Evolutionary conservation across 1,284 basidiomycete species (phyloP).

Genomic region (Irpex rosettiformis): DNA sequence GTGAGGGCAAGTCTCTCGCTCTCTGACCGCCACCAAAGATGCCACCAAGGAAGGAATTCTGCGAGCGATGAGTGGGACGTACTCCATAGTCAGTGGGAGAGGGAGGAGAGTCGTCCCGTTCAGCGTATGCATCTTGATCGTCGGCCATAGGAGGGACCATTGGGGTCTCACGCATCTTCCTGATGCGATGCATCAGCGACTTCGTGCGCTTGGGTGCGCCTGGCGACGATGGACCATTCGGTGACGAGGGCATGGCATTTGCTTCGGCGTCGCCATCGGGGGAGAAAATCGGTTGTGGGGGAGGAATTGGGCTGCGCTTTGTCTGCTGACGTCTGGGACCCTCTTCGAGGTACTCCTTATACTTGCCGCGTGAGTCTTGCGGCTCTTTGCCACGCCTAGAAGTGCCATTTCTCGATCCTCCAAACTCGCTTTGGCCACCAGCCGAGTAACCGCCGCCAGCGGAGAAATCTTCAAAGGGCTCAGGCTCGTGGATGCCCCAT

Average conservation of each 20-base stretch:
- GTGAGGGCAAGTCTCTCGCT: conserved; percentile 28
- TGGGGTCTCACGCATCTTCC: conserved; percentile 78
- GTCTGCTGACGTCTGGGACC: conserved; percentile 21
- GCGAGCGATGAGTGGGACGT: conserved; percentile 62
- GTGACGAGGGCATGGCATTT: conserved; percentile 18
- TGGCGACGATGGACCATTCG: conserved; percentile 35
- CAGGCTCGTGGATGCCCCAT: conserved; percentile 85
- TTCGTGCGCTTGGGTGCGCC: conserved; percentile 63
- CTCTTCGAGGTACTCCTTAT: conserved; percentile 38
- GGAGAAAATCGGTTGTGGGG: conserved; percentile 77
- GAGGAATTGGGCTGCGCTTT: conserved; percentile 48
- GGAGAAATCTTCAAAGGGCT: conserved; percentile 83
- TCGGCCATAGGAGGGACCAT: conserved; percentile 68
- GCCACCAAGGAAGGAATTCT: conserved; percentile 75
- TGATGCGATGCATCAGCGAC: conserved; percentile 80
- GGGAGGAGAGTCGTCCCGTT: conserved; percentile 43
- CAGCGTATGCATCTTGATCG: conserved; percentile 31
- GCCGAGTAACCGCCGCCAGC: conserved; percentile 54
- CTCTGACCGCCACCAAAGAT: conserved; percentile 38
- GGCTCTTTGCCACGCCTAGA: conserved; percentile 23
- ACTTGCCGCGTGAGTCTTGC: conserved; percentile 41
- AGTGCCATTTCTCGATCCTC: conserved; percentile 32
- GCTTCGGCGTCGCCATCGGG: conserved; percentile 44
- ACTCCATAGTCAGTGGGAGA: conserved; percentile 38
- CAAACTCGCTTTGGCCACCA: conserved; percentile 38